Conservation (phyloP, 2,329 filamentous ascomycete species). For the Stachybotrys chartarum region DNA sequence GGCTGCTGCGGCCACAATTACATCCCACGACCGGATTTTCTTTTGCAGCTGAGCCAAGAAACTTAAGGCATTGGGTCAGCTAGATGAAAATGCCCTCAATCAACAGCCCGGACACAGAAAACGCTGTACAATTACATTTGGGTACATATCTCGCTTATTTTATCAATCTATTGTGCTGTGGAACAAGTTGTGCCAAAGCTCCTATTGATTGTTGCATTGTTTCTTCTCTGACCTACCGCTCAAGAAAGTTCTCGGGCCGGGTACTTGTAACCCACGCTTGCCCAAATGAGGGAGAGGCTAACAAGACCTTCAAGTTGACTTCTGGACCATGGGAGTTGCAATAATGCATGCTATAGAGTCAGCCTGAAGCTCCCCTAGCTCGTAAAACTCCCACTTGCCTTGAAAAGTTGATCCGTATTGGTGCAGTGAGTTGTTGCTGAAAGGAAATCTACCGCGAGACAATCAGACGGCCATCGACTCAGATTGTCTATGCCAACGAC, state of each 20-base stretch:
- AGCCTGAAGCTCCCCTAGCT: neutral
- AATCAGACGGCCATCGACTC: neutral
- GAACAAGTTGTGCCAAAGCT: neutral
- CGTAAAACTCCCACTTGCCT: neutral
- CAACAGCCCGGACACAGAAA: too few relatives aligned
- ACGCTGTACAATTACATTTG: too few relatives aligned
- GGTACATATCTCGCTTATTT: neutral
- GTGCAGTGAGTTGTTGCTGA: neutral
- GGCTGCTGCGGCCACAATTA: too few relatives aligned
- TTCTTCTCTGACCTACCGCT: neutral
- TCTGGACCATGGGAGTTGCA: neutral
- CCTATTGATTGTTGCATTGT: neutral
- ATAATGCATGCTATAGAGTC: neutral
- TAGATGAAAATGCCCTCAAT: too few relatives aligned
- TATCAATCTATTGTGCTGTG: neutral
- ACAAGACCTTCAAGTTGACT: neutral
- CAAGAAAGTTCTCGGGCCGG: neutral
- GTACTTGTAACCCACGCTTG: neutral
- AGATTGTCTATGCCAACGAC: conserved; percentile 1
- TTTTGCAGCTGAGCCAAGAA: too few relatives aligned
- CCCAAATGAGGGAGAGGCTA: neutral
- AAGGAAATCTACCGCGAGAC: neutral
- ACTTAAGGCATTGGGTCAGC: too few relatives aligned
- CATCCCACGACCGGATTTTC: too few relatives aligned
- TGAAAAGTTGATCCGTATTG: neutral